Evolutionary conservation across 2,329 filamentous ascomycete species (phyloP), one percentile per base, ranked within the genome.

Genomic region (Xylaria sp.): DNA sequence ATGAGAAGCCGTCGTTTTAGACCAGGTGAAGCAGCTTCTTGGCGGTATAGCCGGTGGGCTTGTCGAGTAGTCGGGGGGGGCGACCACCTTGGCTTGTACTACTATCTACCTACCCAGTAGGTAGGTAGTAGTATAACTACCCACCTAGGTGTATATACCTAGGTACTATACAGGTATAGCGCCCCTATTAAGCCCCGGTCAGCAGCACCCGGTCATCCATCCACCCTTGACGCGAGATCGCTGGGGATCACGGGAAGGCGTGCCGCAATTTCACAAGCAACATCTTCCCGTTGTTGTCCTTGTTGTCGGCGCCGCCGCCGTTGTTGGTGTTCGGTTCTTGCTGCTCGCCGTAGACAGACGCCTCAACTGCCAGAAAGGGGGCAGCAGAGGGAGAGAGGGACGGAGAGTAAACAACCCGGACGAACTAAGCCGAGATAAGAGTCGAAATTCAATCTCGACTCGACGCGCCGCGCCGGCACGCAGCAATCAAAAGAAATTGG

Each of bases 241-340:
- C 65, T 70, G 51, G 48, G 52, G 46, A 10, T 23, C 61, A 20
- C 54, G 25, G 41, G n/a, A 41, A 48, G 28, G 56, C 31, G 60
- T 65, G 66, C 39, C 59, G 66, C 66, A 69, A 65, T 69, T 62
- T 65, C 66, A 65, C 65, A 62, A 63, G 61, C 57, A 59, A 56
- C 52, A 51, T 41, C n/a, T 50, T 51, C 12, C 39, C 12, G 39
- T 41, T 41, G 39, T 41, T 12, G 15, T 48, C 10, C 5, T 48
- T n/a, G n/a, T 48, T 20, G 9, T 28, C 28, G 28, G 28, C 28
- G 28, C 5, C 28, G 28, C 28, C 18, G 44, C 23, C 54, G 6
- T n/a, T n/a, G 18, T n/a, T 46, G 28, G 20, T 46, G 44, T 46
- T 46, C 18, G 18, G 44, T 48, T 23, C 5, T 48, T n/a, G 9